Conservation (phyloP, 2,329 filamentous ascomycete species). For the Mariannaea sp. region DNA sequence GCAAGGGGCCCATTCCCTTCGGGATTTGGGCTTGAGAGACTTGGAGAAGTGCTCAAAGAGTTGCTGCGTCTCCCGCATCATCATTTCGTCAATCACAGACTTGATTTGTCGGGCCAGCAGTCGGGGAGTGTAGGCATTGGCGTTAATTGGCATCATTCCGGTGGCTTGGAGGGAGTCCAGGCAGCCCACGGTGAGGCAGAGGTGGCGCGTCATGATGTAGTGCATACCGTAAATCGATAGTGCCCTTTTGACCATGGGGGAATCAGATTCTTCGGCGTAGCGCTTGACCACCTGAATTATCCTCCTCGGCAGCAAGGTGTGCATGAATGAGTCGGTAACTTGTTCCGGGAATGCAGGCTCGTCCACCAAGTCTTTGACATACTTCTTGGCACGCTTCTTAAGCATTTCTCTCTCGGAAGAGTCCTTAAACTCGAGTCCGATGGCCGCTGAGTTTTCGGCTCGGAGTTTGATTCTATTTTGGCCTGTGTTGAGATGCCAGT, state of each 20-base stretch:
- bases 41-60: constrained; percentile 59
- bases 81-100: constrained; percentile 59
- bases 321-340: constrained; percentile 53
- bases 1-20: constrained; percentile 61
- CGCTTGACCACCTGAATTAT: constrained; percentile 54
- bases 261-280: constrained; percentile 53
- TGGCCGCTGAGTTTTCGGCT: constrained; percentile 51
- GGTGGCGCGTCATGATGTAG: constrained; percentile 60
- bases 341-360: constrained; percentile 56
- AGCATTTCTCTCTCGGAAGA: constrained; percentile 51
- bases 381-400: constrained; percentile 52
- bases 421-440: constrained; percentile 54
- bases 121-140: constrained; percentile 54
- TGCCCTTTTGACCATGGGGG: constrained; percentile 57
- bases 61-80: constrained; percentile 55
- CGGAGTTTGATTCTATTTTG: constrained; percentile 48
- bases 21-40: constrained; percentile 58
- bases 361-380: constrained; percentile 52
- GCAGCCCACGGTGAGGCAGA: constrained; percentile 54
- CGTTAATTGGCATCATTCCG: constrained; percentile 50
- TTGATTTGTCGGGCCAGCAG: constrained; percentile 63
- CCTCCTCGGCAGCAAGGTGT: constrained; percentile 52
- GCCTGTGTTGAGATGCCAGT: constrained; percentile 53
- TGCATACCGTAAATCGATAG: constrained; percentile 62
- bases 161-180: constrained; percentile 48